These are phyloP conservation scores for Mucor plumbeus DNA, from an alignment of 371 early-diverging fungal species.

Conservation along the genomic window DNA sequence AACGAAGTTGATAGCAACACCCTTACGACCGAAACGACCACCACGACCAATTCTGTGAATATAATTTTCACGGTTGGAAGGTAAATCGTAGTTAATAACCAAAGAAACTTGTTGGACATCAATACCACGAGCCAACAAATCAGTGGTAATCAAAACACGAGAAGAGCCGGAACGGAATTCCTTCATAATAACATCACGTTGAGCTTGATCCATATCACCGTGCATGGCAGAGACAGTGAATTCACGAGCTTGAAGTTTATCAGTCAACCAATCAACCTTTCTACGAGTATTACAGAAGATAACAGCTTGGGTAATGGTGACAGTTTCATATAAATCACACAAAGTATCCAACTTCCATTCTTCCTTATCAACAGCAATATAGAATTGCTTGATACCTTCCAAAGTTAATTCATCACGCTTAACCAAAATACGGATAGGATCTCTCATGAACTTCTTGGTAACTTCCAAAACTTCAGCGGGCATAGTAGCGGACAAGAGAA, in stretches of 20 bases:
- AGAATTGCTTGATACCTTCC: slow-evolving; percentile 96
- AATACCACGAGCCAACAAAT: slow-evolving; percentile 98
- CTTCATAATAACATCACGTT: slow-evolving; percentile 97
- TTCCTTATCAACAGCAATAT: slow-evolving; percentile 89
- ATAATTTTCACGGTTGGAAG: slow-evolving; percentile 95
- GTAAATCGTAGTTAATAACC: slow-evolving; percentile 96
- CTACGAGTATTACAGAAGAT: slow-evolving; percentile 96
- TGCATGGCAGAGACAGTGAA: slow-evolving; percentile 97
- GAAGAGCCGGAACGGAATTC: slow-evolving; percentile 95
- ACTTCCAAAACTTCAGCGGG: slow-evolving; percentile 91
- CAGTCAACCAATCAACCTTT: slow-evolving; percentile 93
- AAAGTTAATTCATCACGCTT: slow-evolving; percentile 97
- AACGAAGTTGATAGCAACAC: slow-evolving; percentile 99
- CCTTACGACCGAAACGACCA: slow-evolving; percentile 99
- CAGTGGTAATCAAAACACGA: slow-evolving; percentile 98
- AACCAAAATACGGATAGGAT: slow-evolving; percentile 93
- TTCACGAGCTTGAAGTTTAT: slow-evolving; percentile 80
- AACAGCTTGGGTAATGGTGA: slow-evolving; percentile 94
- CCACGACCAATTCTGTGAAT: slow-evolving; percentile 99
- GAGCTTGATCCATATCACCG: slow-evolving; percentile 95
- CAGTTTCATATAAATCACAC: slow-evolving; percentile 91
- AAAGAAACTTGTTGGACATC: slow-evolving; percentile 99
- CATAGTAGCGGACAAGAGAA: slow-evolving; percentile 93
- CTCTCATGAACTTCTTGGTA: slow-evolving; percentile 90
- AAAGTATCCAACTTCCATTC: slow-evolving; percentile 92